phyloP scores from a whole-genome alignment of 1,284 basidiomycete genomes.

The Porodaedalea pini region DNA sequence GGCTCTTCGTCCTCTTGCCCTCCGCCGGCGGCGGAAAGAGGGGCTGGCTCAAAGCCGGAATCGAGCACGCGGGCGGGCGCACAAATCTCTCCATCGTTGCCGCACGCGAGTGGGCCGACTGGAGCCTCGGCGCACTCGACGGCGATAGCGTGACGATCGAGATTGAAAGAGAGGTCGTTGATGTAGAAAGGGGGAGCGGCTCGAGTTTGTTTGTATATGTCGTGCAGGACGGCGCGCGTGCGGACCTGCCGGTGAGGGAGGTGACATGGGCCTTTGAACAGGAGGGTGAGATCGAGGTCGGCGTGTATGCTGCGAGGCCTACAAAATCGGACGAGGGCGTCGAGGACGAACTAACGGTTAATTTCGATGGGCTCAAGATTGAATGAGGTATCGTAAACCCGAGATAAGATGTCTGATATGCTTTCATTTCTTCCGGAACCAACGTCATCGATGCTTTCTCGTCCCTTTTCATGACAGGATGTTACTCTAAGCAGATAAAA shows the following conservation, averaged over 20 bases:
- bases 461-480: too few species aligned
- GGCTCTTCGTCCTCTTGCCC: slow-evolving; percentile 25
- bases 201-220: slow-evolving; percentile 27
- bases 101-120: slow-evolving; percentile 26
- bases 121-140: slow-evolving; percentile 26
- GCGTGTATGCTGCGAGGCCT: slow-evolving; percentile 28
- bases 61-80: slow-evolving; percentile 26
- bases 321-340: slow-evolving; percentile 18
- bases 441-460: too few species aligned
- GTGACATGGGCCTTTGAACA: slow-evolving; percentile 28
- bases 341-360: slow-evolving; percentile 11
- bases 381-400: too few species aligned
- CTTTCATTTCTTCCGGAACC: too few species aligned
- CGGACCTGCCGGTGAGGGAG: slow-evolving; percentile 23
- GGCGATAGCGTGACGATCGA: slow-evolving; percentile 23
- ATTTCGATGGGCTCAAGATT: not conserved
- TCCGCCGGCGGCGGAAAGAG: slow-evolving; percentile 3
- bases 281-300: slow-evolving; percentile 22
- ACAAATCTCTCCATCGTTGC: slow-evolving; percentile 27
- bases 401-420: too few species aligned
- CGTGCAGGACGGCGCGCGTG: slow-evolving; percentile 17
- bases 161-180: slow-evolving; percentile 23
- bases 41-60: slow-evolving; percentile 28
- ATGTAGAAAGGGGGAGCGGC: slow-evolving; percentile 18
- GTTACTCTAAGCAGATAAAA: too few species aligned